Evolutionary conservation across 768 basidiomycete genomes (phyloP).

Genomic region (Tylopilus rubrobrunneus): DNA sequence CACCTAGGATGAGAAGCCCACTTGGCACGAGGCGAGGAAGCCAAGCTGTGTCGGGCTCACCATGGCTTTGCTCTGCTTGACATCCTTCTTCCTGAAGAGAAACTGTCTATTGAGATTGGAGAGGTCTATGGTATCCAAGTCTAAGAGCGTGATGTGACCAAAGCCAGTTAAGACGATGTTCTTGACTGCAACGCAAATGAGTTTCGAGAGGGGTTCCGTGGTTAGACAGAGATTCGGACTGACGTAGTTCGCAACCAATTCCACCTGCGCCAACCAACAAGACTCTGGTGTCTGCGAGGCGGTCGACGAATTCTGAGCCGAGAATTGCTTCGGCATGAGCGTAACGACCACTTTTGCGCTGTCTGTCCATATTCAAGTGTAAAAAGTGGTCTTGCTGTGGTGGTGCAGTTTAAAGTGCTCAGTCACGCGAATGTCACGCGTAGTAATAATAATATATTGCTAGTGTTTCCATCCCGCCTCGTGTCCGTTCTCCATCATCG

Average conservation of each 20-base stretch:
- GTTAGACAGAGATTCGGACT: slow-evolving; percentile 24
- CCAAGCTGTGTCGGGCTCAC: slow-evolving; percentile 38
- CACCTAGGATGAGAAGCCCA: slow-evolving; percentile 42
- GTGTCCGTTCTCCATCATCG: slow-evolving; percentile 66
- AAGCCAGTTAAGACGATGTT: slow-evolving; percentile 93
- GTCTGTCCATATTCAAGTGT: slow-evolving; percentile 8
- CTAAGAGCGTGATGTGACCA: slow-evolving; percentile 86
- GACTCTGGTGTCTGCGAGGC: slow-evolving; percentile 62
- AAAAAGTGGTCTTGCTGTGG: neutral
- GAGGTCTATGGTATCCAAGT: slow-evolving; percentile 97
- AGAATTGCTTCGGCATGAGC: slow-evolving; percentile 75
- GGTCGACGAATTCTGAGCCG: slow-evolving; percentile 63
- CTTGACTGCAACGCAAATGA: slow-evolving; percentile 62
- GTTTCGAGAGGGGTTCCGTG: neutral
- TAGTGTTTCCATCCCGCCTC: slow-evolving; percentile 57
- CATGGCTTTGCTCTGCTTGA: slow-evolving; percentile 94
- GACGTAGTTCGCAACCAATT: slow-evolving; percentile 94
- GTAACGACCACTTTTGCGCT: slow-evolving; percentile 34
- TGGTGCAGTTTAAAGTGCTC: neutral
- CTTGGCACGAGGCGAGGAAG: neutral
- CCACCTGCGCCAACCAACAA: slow-evolving; percentile 94
- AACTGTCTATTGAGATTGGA: slow-evolving; percentile 98
- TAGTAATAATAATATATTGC: neutral
- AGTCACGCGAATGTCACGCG: slow-evolving; percentile 31
- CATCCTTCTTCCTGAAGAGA: slow-evolving; percentile 93